Percentiles rank a stretch among this genome's conserved stretches.
phyloP scores from a whole-genome alignment of 2,329 filamentous ascomycete species.

The Verticillium zaregamsianum region DNA sequence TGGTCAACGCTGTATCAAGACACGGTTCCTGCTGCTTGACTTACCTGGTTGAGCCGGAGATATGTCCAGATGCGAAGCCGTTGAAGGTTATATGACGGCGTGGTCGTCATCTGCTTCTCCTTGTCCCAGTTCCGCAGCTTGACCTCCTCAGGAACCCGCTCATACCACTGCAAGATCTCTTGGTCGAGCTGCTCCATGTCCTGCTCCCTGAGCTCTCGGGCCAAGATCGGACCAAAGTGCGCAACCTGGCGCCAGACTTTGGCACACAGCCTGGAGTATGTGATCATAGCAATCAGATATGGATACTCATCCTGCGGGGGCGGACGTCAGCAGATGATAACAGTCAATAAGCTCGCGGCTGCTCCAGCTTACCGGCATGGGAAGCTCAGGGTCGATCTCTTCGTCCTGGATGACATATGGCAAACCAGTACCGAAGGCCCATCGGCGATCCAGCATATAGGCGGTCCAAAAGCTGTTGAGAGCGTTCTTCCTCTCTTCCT shows the following conservation, averaged over 20 bases:
- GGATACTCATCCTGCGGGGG: conserved; percentile 48
- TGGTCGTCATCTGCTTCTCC: conserved; percentile 46
- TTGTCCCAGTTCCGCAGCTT: conserved; percentile 56
- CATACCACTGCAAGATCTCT: conserved; percentile 84
- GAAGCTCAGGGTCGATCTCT: conserved; percentile 76
- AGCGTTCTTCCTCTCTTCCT: conserved; percentile 63
- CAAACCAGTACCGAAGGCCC: conserved; percentile 86
- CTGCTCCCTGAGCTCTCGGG: conserved; percentile 62
- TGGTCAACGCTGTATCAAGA: background rate
- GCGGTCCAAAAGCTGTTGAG: conserved; percentile 80
- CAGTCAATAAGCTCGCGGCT: background rate
- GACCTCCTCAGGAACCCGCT: conserved; percentile 61
- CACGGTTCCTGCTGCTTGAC: background rate
- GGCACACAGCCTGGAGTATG: conserved; percentile 76
- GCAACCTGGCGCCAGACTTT: conserved; percentile 83
- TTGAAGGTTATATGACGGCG: conserved; percentile 61
- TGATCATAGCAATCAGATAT: conserved; percentile 80
- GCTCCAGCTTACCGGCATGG: conserved; percentile 63
- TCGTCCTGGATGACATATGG: conserved; percentile 82
- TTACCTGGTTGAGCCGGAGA: conserved; percentile 73
- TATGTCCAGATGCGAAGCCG: conserved; percentile 81
- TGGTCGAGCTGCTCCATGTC: conserved; percentile 79
- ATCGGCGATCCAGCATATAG: conserved; percentile 79
- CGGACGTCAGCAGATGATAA: conserved; percentile 13
- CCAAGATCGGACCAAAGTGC: conserved; percentile 57